A percentile compares a stretch with the other conserved stretches of the same genome.
Evolutionary conservation across 1,284 basidiomycete species (phyloP).

Genomic region (Anthracocystis walkeri): DNA sequence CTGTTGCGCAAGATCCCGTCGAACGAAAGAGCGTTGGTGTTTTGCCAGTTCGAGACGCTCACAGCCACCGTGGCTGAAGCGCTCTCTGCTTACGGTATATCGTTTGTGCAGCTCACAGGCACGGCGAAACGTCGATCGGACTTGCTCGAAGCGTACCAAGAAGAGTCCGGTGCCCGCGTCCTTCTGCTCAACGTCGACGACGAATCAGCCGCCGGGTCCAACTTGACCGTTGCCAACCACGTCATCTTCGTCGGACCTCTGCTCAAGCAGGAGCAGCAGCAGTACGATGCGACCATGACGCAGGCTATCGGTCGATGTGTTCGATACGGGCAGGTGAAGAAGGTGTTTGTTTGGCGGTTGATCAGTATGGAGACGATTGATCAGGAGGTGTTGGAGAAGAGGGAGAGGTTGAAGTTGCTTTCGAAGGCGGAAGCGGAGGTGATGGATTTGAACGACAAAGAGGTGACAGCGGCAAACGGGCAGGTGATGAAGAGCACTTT

Average conservation of each 20-base stretch:
- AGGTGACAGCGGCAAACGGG: conserved; percentile 15
- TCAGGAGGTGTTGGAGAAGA: conserved; percentile 49
- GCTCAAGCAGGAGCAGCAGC: conserved; percentile 76
- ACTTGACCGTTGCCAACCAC: conserved; percentile 91
- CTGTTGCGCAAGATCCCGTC: conserved; percentile 83
- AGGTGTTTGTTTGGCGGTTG: conserved; percentile 55
- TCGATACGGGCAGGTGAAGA: conserved; percentile 54
- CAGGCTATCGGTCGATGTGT: conserved; percentile 57
- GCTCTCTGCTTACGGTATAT: conserved; percentile 78
- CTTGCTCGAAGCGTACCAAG: conserved; percentile 76
- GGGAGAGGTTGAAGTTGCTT: conserved; percentile 30
- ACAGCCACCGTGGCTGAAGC: conserved; percentile 89
- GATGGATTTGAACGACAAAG: neutral
- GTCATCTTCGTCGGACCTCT: conserved; percentile 93
- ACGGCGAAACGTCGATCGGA: conserved; percentile 72
- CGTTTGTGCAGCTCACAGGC: conserved; percentile 84
- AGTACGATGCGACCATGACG: conserved; percentile 58
- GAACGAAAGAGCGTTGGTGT: conserved; percentile 85
- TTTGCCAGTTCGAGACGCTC: conserved; percentile 93
- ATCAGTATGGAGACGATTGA: conserved; percentile 55
- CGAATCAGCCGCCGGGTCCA: conserved; percentile 91
- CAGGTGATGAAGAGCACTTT: conserved; percentile 43
- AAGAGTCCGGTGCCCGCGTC: conserved; percentile 76
- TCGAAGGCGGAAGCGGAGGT: neutral
- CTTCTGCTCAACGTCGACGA: conserved; percentile 91